Base-by-base conservation (phyloP, 768 basidiomycete genomes). In the Lactarius akahatsu region DNA sequence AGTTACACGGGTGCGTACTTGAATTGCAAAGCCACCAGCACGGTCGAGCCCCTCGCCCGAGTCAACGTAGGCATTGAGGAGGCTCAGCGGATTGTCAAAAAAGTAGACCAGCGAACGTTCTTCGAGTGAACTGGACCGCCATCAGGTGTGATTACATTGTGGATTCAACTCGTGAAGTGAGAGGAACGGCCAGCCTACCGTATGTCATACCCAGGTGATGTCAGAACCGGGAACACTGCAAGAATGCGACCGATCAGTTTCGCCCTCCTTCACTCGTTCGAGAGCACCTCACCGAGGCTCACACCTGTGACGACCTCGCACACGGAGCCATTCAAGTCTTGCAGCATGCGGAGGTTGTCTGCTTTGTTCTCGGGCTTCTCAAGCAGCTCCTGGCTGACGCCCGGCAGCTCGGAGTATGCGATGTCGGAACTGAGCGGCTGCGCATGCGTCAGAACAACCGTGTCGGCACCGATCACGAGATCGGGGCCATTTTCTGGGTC, bases 291-390 rank as follows among this genome's bases (percentile, higher is more conserved):
- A 93, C 94, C 91, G 13, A 98, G 76, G 16, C 86, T 83, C 20
- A 98, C 86, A 10, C 95, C 96, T 0, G 96, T 98, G 26, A 97
- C 92, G 26, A 98, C 94, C 74, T 96, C 92, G 71, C 95, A 96
- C 0, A 88, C 83, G 58, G 83, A 81, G 8, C 94, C 96, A 59
- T 95, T 94, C 69, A 97, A 80, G 65, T 94, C 91, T 57, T 90
- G 78, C 62, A 99, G 80, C 92, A 94, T 96, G 28, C 91, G 84
- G 57, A 91, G 73, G 75, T 98, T 90, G 66, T 98, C 96, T 34
- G 79, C 86, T 72, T 91, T 90, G 10, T 84, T 84, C 0, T 67
- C 56, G 0, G 97, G 97, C 74, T 98, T 99, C 77, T 99, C 97
- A 1, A 98, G 79, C 8, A 98, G 80, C 59, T 94, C 91, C 63